Evolutionary conservation across 2,329 filamentous ascomycete species (phyloP).

Genomic region (Curvularia lunata): DNA sequence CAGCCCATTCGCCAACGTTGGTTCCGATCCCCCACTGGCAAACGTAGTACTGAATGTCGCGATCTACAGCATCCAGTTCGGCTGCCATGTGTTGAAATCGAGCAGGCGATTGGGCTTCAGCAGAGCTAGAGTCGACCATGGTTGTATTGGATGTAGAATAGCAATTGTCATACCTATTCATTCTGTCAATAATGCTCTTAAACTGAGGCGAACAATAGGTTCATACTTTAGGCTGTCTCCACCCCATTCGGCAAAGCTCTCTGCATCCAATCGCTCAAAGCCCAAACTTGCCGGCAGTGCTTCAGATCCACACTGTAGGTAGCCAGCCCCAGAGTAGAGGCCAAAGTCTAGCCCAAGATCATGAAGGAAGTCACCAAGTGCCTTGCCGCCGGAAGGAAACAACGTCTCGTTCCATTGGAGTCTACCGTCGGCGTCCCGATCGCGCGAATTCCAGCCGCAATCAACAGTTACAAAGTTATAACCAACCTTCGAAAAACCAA

Average conservation of each 20-base stretch:
- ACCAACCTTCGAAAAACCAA: constrained; percentile 60
- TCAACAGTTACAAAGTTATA: constrained; percentile 65
- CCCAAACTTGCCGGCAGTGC: constrained; percentile 56
- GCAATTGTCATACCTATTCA: constrained; percentile 44
- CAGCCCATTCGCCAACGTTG: constrained; percentile 44
- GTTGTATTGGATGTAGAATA: constrained; percentile 37
- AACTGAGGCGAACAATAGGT: neutral
- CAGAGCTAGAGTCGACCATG: constrained; percentile 47
- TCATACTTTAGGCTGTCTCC: constrained; percentile 58
- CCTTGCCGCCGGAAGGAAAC: constrained; percentile 60
- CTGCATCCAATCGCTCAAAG: constrained; percentile 64
- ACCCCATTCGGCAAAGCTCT: constrained; percentile 58
- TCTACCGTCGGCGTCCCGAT: constrained; percentile 52
- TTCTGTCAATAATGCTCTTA: constrained; percentile 48
- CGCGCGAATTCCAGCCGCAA: constrained; percentile 61
- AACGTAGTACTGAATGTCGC: constrained; percentile 46
- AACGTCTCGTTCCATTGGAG: constrained; percentile 58
- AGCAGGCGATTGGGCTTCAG: constrained; percentile 36
- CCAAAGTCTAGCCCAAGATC: constrained; percentile 59
- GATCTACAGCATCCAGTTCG: constrained; percentile 34
- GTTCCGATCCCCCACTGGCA: constrained; percentile 51
- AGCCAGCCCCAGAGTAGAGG: constrained; percentile 57
- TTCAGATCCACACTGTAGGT: constrained; percentile 51
- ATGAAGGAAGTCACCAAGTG: constrained; percentile 59
- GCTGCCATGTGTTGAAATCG: constrained; percentile 42